Evolutionary conservation across 169 alveolate species (phyloP).

Genomic region (Cardiosporidium cionae): DNA sequence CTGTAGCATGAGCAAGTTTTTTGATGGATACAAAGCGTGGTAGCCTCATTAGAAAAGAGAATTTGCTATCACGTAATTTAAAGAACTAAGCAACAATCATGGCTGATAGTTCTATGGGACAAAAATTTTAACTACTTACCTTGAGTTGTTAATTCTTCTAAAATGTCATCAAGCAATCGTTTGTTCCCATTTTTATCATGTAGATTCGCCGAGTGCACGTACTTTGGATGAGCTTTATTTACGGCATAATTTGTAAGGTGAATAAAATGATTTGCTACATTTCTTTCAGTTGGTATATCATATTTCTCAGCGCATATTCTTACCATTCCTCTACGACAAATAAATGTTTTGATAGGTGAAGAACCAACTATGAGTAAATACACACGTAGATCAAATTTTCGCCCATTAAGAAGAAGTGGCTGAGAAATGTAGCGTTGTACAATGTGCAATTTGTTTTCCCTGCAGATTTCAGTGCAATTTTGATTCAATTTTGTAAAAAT

Average conservation of each 20-base stretch:
- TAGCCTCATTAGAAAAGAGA: not conserved
- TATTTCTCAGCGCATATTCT: slow-evolving; percentile 75
- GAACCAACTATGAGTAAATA: slow-evolving; percentile 79
- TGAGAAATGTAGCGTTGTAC: slow-evolving; percentile 78
- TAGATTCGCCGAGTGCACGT: slow-evolving; percentile 47
- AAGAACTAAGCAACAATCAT: not conserved
- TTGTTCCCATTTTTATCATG: slow-evolving; percentile 65
- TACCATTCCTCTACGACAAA: slow-evolving; percentile 72
- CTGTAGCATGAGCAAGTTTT: slow-evolving; percentile 21
- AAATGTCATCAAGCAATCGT: slow-evolving; percentile 52
- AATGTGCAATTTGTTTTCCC: not conserved
- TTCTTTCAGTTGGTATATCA: slow-evolving; percentile 48
- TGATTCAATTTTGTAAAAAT: not conserved
- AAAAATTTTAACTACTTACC: not conserved
- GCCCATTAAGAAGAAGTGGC: slow-evolving; percentile 85
- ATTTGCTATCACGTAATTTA: not conserved
- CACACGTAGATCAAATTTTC: slow-evolving; percentile 83
- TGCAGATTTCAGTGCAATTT: not conserved
- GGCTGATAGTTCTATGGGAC: not conserved
- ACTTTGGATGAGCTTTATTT: slow-evolving; percentile 58
- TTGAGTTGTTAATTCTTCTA: slow-evolving; percentile 14
- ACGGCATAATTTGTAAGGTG: slow-evolving; percentile 82
- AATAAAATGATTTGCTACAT: slow-evolving; percentile 53
- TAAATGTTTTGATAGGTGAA: slow-evolving; percentile 65
- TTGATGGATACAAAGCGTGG: not conserved